Percentiles rank a stretch among this genome's conserved stretches.
phyloP scores from a whole-genome alignment of 495 filamentous ascomycete species.

The Aspergillus egyptiacus region DNA sequence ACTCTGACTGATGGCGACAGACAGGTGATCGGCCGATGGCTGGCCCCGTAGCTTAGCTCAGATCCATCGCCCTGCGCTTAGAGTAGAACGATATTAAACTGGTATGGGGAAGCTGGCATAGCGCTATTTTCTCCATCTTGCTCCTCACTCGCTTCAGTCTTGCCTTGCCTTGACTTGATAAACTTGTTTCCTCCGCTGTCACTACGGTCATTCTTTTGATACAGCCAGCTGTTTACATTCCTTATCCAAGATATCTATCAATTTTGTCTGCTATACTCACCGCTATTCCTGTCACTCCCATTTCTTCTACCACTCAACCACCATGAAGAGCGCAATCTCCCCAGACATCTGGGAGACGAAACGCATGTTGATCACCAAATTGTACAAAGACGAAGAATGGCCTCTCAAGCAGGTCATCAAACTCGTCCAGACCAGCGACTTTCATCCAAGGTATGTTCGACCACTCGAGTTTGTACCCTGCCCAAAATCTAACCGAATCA shows the following conservation, averaged over 20 bases:
- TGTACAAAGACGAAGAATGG: conserved; percentile 18
- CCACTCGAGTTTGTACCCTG: neutral
- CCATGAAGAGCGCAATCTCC: conserved; percentile 11
- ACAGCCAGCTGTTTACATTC: neutral
- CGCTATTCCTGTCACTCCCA: neutral
- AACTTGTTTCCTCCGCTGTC: no score
- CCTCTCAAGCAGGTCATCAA: conserved; percentile 18
- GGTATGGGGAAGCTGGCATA: conserved; percentile 1
- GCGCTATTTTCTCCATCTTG: neutral
- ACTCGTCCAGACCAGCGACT: conserved; percentile 6
- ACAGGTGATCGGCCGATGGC: conserved; percentile 4
- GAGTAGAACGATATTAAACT: neutral
- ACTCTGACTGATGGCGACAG: conserved; percentile 5
- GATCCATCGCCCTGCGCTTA: neutral
- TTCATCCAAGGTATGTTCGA: conserved; percentile 11
- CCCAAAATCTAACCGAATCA: neutral
- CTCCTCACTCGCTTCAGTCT: neutral
- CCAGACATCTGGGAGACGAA: conserved; percentile 17
- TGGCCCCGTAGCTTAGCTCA: neutral
- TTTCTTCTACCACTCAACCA: no score
- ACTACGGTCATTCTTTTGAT: no score
- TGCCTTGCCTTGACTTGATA: neutral
- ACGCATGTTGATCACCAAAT: conserved; percentile 7
- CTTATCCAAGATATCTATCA: no score
- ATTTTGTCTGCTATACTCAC: no score